Evolutionary conservation across 2,329 filamentous ascomycete species (phyloP).

Genomic region (Pseudogymnoascus sp.): DNA sequence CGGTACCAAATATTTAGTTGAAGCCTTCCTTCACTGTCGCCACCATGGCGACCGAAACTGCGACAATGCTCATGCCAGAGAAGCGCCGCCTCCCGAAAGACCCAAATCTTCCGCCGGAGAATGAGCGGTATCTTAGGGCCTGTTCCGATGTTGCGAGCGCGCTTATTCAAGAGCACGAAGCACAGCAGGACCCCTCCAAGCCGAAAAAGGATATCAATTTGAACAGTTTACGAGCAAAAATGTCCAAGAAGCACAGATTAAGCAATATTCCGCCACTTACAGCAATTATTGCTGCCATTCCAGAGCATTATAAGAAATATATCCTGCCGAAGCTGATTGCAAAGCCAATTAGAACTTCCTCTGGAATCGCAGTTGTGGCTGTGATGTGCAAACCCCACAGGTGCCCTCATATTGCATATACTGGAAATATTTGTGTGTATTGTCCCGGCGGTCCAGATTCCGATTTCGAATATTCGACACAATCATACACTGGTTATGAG

Average conservation of each 20-base stretch:
- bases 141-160: conserved; percentile 93
- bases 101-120: conserved; percentile 74
- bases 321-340: conserved; percentile 93
- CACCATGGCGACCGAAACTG: conserved; percentile 55
- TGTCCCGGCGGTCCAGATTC: conserved; percentile 96
- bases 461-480: conserved; percentile 98
- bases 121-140: conserved; percentile 86
- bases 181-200: conserved; percentile 63
- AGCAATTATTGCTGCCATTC: conserved; percentile 94
- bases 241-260: conserved; percentile 88
- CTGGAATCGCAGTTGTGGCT: conserved; percentile 93
- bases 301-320: conserved; percentile 99
- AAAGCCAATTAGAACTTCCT: conserved; percentile 92
- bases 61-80: conserved; percentile 49
- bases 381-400: conserved; percentile 99
- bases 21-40: conserved; percentile 15
- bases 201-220: conserved; percentile 84
- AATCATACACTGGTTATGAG: conserved; percentile 97
- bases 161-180: conserved; percentile 89
- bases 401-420: conserved; percentile 96
- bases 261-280: conserved; percentile 84
- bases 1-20: neutral
- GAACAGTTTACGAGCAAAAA: conserved; percentile 76
- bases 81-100: conserved; percentile 56
- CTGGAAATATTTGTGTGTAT: conserved; percentile 98